A percentile compares a stretch with the other conserved stretches of the same genome.
Conservation (phyloP, 2,329 filamentous ascomycete genomes). For the Tolypocladium guangdongense region DNA sequence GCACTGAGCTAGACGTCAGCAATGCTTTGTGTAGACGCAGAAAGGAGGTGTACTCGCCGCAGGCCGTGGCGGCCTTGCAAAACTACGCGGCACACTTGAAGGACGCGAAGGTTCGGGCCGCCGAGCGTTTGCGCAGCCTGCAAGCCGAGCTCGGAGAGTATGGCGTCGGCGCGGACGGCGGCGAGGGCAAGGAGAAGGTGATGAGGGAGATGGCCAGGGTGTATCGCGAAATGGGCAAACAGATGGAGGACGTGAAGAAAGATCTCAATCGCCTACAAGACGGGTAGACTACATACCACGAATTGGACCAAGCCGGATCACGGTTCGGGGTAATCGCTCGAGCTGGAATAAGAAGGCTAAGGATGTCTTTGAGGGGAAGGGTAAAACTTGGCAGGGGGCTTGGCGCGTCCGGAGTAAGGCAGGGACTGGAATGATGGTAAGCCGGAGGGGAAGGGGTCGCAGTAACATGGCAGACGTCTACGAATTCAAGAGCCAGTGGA, state of each 20-base stretch:
- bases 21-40: conserved; percentile 22
- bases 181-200: conserved; percentile 31
- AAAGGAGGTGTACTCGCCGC: conserved; percentile 33
- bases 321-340: too few species aligned
- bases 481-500: background rate
- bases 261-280: conserved; percentile 30
- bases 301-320: too few species aligned
- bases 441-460: too few species aligned
- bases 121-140: conserved; percentile 30
- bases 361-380: too few species aligned
- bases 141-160: conserved; percentile 36
- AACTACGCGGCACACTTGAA: conserved; percentile 38
- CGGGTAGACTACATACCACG: background rate
- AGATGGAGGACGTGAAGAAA: conserved; percentile 36
- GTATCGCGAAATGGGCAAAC: conserved; percentile 36
- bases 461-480: too few species aligned
- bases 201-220: conserved; percentile 44
- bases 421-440: too few species aligned
- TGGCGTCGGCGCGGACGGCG: conserved; percentile 29
- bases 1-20: conserved; percentile 26
- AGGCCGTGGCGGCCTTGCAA: conserved; percentile 29
- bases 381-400: too few species aligned
- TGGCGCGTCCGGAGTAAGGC: too few species aligned
- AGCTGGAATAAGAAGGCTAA: too few species aligned
- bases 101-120: conserved; percentile 34